Percentiles rank a stretch among this genome's conserved stretches.
phyloP scores from a whole-genome alignment of 2,329 filamentous ascomycete genomes.

The Apiospora hydei region DNA sequence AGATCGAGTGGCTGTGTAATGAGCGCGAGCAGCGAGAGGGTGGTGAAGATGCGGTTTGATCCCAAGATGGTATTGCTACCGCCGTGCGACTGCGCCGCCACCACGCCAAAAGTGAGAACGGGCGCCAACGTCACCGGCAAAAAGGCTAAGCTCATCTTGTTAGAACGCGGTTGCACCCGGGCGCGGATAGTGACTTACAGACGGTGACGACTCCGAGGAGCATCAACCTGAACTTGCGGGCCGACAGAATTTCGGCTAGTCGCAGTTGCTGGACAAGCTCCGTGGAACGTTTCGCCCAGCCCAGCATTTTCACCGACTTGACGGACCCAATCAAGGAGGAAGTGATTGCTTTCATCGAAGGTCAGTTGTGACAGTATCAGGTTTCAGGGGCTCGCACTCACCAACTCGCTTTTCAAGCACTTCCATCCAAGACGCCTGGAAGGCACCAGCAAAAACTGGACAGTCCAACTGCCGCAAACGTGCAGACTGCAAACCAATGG shows the following conservation, averaged over 20 bases:
- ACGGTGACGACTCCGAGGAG: slow-evolving; percentile 25
- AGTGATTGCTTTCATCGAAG: slow-evolving; percentile 17
- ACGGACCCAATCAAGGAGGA: slow-evolving; percentile 27
- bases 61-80: background rate
- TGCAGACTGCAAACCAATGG: background rate
- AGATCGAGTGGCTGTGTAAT: slow-evolving; percentile 27
- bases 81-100: slow-evolving; percentile 11
- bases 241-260: slow-evolving; percentile 24
- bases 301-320: slow-evolving; percentile 29
- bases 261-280: slow-evolving; percentile 25
- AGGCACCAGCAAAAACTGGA: slow-evolving; percentile 26
- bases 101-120: slow-evolving; percentile 25
- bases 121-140: slow-evolving; percentile 25
- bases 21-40: slow-evolving; percentile 24
- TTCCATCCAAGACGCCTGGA: slow-evolving; percentile 27
- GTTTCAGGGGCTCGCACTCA: background rate
- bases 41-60: slow-evolving; percentile 26
- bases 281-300: slow-evolving; percentile 21
- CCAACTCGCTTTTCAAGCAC: slow-evolving; percentile 26
- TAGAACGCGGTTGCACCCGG: background rate
- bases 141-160: slow-evolving; percentile 14
- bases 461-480: background rate
- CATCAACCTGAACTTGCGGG: slow-evolving; percentile 26
- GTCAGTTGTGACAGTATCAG: background rate
- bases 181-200: background rate